Percentiles rank a stretch among this genome's conserved stretches.
phyloP scores from a whole-genome alignment of 495 filamentous ascomycete genomes.

The Darksidea phi region DNA sequence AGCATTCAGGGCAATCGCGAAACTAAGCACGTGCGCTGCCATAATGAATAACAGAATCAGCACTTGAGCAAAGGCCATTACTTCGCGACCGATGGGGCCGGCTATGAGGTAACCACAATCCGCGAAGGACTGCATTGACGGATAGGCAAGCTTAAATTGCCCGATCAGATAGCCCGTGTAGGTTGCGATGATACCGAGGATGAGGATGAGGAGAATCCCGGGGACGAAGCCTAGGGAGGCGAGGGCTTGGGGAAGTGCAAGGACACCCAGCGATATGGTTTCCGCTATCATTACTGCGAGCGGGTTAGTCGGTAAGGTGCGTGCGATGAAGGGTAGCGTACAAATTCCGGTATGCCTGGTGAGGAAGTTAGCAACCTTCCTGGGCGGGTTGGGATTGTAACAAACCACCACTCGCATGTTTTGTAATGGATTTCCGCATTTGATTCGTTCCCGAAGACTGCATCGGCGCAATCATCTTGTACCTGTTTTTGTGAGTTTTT shows the following conservation, averaged over 20 bases:
- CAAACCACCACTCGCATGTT: slow-evolving; percentile 31
- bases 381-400: background rate
- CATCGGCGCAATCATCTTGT: background rate
- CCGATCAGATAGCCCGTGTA: slow-evolving; percentile 79
- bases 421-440: slow-evolving; percentile 31
- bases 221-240: slow-evolving; percentile 40
- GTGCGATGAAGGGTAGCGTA: background rate
- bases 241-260: slow-evolving; percentile 38
- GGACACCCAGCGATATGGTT: slow-evolving; percentile 43
- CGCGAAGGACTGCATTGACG: slow-evolving; percentile 69
- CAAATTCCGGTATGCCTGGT: slow-evolving; percentile 19
- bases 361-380: background rate
- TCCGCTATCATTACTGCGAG: slow-evolving; percentile 44
- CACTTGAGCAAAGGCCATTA: slow-evolving; percentile 62
- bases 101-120: slow-evolving; percentile 68
- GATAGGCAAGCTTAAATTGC: slow-evolving; percentile 71
- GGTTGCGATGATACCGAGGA: slow-evolving; percentile 64
- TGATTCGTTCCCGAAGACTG: slow-evolving; percentile 29
- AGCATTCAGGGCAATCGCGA: slow-evolving; percentile 68
- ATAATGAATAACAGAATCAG: slow-evolving; percentile 75
- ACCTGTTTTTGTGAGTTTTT: slow-evolving; percentile 12
- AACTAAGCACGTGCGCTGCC: slow-evolving; percentile 71
- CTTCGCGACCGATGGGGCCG: slow-evolving; percentile 61
- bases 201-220: slow-evolving; percentile 57
- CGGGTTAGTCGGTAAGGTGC: background rate